Conservation (phyloP, 805 yeast genomes). For the Candida fluviatilis region DNA sequence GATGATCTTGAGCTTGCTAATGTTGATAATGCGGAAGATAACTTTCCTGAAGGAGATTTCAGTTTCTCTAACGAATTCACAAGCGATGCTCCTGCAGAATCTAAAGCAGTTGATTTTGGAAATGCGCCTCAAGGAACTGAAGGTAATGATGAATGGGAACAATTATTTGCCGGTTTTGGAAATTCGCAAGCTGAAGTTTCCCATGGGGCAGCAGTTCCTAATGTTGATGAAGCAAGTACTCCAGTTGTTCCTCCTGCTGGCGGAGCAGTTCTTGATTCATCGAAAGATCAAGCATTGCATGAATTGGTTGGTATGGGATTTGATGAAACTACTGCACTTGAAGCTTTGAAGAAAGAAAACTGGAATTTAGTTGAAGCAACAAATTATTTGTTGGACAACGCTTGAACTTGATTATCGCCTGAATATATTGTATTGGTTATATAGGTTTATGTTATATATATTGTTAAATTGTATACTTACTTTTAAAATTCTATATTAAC, state of each 20-base stretch:
- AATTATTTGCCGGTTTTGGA: conserved; percentile 85
- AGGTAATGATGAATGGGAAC: conserved; percentile 85
- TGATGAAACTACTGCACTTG: conserved; percentile 55
- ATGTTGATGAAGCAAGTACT: neutral
- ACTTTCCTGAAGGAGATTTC: conserved; percentile 19
- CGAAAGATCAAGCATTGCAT: conserved; percentile 55
- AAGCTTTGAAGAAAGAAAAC: conserved; percentile 63
- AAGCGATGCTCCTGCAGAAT: conserved; percentile 17
- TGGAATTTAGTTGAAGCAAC: conserved; percentile 89
- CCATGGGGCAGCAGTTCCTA: conserved; percentile 1
- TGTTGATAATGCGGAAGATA: conserved; percentile 26
- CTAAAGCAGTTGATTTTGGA: conserved; percentile 27
- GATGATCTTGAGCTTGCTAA: conserved; percentile 33
- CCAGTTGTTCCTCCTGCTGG: neutral
- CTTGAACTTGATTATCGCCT: conserved; percentile 24
- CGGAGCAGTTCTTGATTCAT: neutral
- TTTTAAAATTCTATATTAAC: no score
- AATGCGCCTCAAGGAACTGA: conserved; percentile 9
- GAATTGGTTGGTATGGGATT: conserved; percentile 92
- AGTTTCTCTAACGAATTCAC: conserved; percentile 28
- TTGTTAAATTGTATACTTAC: neutral
- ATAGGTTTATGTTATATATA: neutral
- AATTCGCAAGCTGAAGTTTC: conserved; percentile 24
- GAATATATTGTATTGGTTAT: neutral
- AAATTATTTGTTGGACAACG: conserved; percentile 72